Evolutionary conservation across 345 rosid genomes (phyloP).

Genomic region (Carallia pectinifolia): DNA sequence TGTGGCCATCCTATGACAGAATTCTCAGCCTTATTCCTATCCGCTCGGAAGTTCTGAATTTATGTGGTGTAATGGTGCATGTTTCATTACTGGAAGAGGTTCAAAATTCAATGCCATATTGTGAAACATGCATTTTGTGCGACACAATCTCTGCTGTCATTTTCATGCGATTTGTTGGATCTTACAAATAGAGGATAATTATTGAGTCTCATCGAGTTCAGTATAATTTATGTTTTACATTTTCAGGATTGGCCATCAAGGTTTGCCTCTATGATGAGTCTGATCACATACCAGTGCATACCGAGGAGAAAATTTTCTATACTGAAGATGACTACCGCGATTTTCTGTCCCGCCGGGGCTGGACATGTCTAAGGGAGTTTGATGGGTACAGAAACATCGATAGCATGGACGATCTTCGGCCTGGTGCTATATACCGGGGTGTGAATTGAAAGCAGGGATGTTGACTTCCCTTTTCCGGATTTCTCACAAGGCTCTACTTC

Average conservation of each 20-base stretch:
- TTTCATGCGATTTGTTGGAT: no score
- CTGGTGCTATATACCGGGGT: slow-evolving; percentile 77
- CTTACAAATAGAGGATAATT: slow-evolving; percentile 56
- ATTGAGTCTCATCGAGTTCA: slow-evolving; percentile 32
- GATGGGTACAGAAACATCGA: slow-evolving; percentile 85
- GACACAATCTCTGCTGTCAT: no score
- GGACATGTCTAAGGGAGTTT: slow-evolving; percentile 73
- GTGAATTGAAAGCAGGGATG: slow-evolving; percentile 40
- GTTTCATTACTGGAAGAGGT: not conserved
- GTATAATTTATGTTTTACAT: not conserved
- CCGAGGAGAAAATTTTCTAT: slow-evolving; percentile 84
- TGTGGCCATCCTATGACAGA: not conserved
- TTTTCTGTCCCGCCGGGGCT: slow-evolving; percentile 63
- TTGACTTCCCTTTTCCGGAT: not conserved
- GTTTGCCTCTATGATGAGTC: slow-evolving; percentile 85
- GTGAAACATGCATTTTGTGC: not conserved
- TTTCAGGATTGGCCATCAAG: slow-evolving; percentile 74
- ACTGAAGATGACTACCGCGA: slow-evolving; percentile 89
- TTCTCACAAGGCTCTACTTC: not conserved
- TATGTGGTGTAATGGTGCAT: no score
- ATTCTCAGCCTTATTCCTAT: not conserved
- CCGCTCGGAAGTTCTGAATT: no score
- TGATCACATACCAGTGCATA: slow-evolving; percentile 75
- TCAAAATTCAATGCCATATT: not conserved
- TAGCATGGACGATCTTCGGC: slow-evolving; percentile 89